Conservation (phyloP, 305 asterid genomes). For the Fraxinus sp. region DNA sequence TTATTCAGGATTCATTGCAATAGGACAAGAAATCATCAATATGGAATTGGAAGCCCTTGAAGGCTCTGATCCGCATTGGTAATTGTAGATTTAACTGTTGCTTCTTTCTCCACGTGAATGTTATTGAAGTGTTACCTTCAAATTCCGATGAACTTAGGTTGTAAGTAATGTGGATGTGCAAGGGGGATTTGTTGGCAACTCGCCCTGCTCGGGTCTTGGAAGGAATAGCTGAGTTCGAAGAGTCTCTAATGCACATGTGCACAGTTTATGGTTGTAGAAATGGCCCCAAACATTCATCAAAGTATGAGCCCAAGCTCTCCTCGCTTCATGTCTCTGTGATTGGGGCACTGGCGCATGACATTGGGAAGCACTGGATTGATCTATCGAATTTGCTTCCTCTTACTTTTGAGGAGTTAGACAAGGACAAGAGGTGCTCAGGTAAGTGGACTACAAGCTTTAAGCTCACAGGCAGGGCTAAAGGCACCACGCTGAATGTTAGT, state of each 20-base stretch:
- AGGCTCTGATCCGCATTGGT: conserved; percentile 53
- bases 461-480: conserved; percentile 74
- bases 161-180: conserved; percentile 62
- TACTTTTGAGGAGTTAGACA: conserved; percentile 63
- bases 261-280: conserved; percentile 51
- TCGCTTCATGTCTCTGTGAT: conserved; percentile 52
- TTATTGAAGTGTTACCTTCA: conserved; percentile 55
- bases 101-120: conserved; percentile 68
- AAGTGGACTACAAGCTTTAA: conserved; percentile 85
- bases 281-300: conserved; percentile 48
- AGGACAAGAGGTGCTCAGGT: conserved; percentile 55
- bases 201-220: conserved; percentile 44
- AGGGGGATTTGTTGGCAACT: conserved; percentile 48
- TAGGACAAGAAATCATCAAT: conserved; percentile 59
- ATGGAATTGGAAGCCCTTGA: conserved; percentile 77
- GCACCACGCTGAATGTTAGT: conserved; percentile 66
- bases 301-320: conserved; percentile 71
- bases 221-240: conserved; percentile 69
- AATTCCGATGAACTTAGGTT: conserved; percentile 53
- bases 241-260: conserved; percentile 66
- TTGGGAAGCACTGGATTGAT: conserved; percentile 81
- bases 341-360: conserved; percentile 56
- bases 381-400: conserved; percentile 78
- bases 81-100: conserved; percentile 54
- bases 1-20: conserved; percentile 30